These are phyloP conservation scores for Capronia americana DNA, from an alignment of 2,329 filamentous ascomycete genomes.

Conservation along the genomic window DNA sequence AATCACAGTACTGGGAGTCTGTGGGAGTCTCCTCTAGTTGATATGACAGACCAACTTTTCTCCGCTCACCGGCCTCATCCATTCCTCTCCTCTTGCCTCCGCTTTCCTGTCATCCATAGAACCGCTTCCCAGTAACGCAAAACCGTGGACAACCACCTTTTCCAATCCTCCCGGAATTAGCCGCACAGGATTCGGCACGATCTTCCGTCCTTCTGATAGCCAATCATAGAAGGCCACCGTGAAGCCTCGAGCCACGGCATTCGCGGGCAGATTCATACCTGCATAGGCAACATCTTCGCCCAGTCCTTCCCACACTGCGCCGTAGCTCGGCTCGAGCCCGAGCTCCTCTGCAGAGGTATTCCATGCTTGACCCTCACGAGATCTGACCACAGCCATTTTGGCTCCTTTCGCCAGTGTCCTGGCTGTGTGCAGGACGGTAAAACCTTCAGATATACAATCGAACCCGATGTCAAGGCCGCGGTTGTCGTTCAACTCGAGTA, in stretches of 20 bases:
- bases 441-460: neutral
- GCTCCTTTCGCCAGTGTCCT: neutral
- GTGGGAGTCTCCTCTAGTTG: neutral
- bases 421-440: neutral
- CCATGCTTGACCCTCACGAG: conserved; percentile 5
- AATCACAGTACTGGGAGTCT: no score
- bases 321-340: neutral
- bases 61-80: conserved; percentile 19
- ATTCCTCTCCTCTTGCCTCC: neutral
- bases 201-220: conserved; percentile 31
- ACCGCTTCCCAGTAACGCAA: conserved; percentile 3
- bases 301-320: neutral
- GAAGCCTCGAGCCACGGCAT: neutral
- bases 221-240: conserved; percentile 10
- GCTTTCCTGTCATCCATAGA: conserved; percentile 7
- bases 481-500: neutral
- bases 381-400: neutral
- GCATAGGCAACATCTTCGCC: neutral
- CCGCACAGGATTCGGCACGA: conserved; percentile 34
- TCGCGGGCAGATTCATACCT: conserved; percentile 1
- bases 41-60: conserved; percentile 19
- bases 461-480: neutral
- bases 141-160: conserved; percentile 6
- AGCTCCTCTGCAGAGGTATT: neutral
- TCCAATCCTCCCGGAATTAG: conserved; percentile 25